Evolutionary conservation across 1,139 yeast genomes (phyloP), one percentile per base, ranked within the genome.

Genomic region (Pneumocystis wakefieldiae): DNA sequence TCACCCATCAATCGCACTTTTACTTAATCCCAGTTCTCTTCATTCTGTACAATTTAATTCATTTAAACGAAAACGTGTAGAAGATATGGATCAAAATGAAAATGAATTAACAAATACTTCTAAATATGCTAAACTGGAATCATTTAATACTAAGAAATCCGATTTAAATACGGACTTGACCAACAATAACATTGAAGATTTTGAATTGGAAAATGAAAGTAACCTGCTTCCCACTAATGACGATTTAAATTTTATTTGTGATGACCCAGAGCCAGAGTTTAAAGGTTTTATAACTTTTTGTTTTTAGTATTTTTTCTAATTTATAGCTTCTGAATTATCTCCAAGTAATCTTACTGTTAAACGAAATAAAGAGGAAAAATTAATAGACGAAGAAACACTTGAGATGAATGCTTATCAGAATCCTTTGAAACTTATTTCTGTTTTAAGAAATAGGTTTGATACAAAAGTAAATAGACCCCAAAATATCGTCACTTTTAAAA

Each of bases 401-500:
- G 63, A 63, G 17, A 39, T 63, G 19, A 64, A 61, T 10, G 53
- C 55, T 32, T 63, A 59, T 19, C 48, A 57, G 24, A 24, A 37
- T 15, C 62, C 3, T 41, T 48, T 8, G 14, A 36, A 24, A 62
- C 61, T 36, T 15, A 42, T 37, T 60, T 60, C 28, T 64, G 63
- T 24, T 64, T 67, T 61, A 66, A 66, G 59, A 36, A 61, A 28
- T 59, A 65, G 24, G 60, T 64, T 32, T 60, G 19, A 28, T 32
- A 60, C 29, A 63, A 57, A 65, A 66, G 32, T 68, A 72, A 63
- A 70, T 76, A 29, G 75, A 83, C 0, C 76, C 78, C 68, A 75
- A 83, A 3, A 83, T 90, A 0, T 74, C 77, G 5, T 80, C 82
- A 67, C 78, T 86, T 59, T 88, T 89, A 0, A 73, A 73, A 10